Percentiles rank a stretch among this genome's conserved stretches.
Evolutionary conservation across 345 rosid species (phyloP).

Genomic region (Eucalyptus curtisii): DNA sequence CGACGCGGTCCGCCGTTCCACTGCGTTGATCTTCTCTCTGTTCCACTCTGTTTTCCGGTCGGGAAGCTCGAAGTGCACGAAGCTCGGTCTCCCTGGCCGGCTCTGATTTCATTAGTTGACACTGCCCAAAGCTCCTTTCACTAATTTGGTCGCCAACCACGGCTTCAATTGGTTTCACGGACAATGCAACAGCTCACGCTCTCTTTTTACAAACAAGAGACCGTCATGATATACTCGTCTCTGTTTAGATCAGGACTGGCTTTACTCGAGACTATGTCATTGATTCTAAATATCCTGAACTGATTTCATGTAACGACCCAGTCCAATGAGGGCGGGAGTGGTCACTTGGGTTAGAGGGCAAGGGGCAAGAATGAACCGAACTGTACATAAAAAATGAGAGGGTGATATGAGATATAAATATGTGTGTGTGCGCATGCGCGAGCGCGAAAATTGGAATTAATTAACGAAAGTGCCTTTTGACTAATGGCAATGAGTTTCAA

Average conservation of each 20-base stretch:
- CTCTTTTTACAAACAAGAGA: neutral
- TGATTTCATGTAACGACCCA: fast-evolving
- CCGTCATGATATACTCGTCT: neutral
- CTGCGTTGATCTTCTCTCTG: neutral
- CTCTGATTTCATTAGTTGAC: neutral
- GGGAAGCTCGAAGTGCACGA: neutral
- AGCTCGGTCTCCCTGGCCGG: neutral
- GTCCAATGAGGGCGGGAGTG: fast-evolving
- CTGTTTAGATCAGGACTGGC: neutral
- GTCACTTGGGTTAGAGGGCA: neutral
- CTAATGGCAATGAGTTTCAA: neutral
- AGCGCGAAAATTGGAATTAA: no score
- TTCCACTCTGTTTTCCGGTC: neutral
- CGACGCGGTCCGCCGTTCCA: neutral
- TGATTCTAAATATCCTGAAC: neutral
- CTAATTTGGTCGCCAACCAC: neutral
- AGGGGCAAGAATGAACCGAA: fast-evolving
- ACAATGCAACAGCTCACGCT: neutral
- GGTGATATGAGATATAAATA: no score
- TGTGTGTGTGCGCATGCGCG: fast-evolving
- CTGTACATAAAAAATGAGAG: no score
- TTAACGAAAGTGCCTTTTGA: fast-evolving
- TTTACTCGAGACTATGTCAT: neutral
- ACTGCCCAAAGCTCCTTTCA: neutral
- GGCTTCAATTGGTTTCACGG: neutral